Conservation (phyloP, 306 rosid species). For the Hippophae tibetana region DNA sequence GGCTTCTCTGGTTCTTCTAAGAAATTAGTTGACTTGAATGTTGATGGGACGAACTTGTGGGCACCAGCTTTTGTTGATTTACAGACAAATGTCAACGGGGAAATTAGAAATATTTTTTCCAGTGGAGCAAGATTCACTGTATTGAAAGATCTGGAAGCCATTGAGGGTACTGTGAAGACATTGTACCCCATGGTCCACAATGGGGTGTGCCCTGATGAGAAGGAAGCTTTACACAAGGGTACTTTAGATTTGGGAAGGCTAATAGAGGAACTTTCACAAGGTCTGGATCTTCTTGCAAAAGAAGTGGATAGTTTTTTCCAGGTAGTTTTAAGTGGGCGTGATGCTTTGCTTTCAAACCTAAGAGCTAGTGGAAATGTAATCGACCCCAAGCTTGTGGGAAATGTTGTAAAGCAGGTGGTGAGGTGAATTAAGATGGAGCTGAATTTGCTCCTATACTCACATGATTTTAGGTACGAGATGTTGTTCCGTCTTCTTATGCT, state of each 20-base stretch:
- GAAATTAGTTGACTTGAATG: slow-evolving; percentile 37
- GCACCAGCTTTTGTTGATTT: slow-evolving; percentile 47
- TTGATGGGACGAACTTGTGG: slow-evolving; percentile 48
- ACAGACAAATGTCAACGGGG: slow-evolving; percentile 57
- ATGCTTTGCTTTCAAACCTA: slow-evolving; percentile 45
- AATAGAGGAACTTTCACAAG: slow-evolving; percentile 47
- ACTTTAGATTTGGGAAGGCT: slow-evolving; percentile 31
- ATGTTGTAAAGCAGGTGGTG: slow-evolving; percentile 18
- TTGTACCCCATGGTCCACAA: slow-evolving; percentile 49
- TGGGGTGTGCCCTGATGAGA: slow-evolving; percentile 21
- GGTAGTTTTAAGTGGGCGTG: slow-evolving; percentile 54
- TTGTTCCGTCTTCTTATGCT: slow-evolving; percentile 29
- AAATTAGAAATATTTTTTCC: slow-evolving; percentile 34
- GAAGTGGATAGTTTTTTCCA: slow-evolving; percentile 62
- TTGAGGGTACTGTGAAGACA: slow-evolving; percentile 40
- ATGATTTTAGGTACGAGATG: slow-evolving; percentile 27
- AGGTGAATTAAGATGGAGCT: slow-evolving; percentile 20
- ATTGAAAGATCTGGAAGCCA: slow-evolving; percentile 54
- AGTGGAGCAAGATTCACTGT: slow-evolving; percentile 28
- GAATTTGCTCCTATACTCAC: slow-evolving; percentile 10
- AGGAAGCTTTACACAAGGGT: slow-evolving; percentile 23
- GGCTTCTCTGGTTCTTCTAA: slow-evolving; percentile 49
- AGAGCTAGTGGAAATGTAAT: slow-evolving; percentile 36
- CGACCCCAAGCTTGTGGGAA: slow-evolving; percentile 19
- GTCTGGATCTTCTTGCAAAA: slow-evolving; percentile 61